Conservation (phyloP, 2,329 filamentous ascomycete genomes). For the Teratosphaeria destructans region DNA sequence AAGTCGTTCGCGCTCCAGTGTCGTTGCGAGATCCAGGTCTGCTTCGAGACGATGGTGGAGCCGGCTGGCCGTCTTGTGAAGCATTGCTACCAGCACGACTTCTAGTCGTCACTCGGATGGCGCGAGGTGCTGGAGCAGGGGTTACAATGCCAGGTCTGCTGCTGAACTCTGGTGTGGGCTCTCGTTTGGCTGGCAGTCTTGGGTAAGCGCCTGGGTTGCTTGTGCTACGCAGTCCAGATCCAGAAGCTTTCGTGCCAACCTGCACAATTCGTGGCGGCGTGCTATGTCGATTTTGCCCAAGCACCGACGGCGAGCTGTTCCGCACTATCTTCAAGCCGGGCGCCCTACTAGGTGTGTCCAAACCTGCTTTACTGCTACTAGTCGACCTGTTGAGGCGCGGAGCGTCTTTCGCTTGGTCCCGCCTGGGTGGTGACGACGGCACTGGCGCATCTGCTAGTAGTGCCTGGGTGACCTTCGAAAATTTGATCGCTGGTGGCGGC, state of each 20-base stretch:
- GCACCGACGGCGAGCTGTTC: slow-evolving; percentile 22
- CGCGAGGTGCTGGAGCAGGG: slow-evolving; percentile 25
- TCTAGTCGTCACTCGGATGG: slow-evolving; percentile 16
- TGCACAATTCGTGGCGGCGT: slow-evolving; percentile 27
- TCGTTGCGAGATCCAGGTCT: slow-evolving; percentile 22
- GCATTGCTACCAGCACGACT: slow-evolving; percentile 24
- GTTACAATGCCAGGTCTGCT: slow-evolving; percentile 23
- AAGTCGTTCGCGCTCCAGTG: slow-evolving; percentile 8
- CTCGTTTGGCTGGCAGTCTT: slow-evolving; percentile 15
- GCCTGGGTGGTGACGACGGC: slow-evolving; percentile 43
- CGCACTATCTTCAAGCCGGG: slow-evolving; percentile 27
- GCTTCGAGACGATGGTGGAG: slow-evolving; percentile 16
- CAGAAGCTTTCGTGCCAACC: slow-evolving; percentile 18
- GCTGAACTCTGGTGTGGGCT: slow-evolving; percentile 22
- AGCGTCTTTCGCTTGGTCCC: slow-evolving; percentile 28
- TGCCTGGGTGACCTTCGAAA: slow-evolving; percentile 85
- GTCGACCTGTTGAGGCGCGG: slow-evolving; percentile 19
- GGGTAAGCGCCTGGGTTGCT: slow-evolving; percentile 25
- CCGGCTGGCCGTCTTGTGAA: slow-evolving; percentile 22
- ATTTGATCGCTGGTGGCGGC: slow-evolving; percentile 77
- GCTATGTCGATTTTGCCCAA: slow-evolving; percentile 13
- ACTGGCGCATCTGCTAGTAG: slow-evolving; percentile 56
- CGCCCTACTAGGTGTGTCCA: slow-evolving; percentile 27
- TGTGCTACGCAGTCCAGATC: slow-evolving; percentile 21
- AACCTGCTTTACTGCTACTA: slow-evolving; percentile 16